phyloP scores from a whole-genome alignment of 192 early-diverging fungal species.

The Entophlyctis helioformis region DNA sequence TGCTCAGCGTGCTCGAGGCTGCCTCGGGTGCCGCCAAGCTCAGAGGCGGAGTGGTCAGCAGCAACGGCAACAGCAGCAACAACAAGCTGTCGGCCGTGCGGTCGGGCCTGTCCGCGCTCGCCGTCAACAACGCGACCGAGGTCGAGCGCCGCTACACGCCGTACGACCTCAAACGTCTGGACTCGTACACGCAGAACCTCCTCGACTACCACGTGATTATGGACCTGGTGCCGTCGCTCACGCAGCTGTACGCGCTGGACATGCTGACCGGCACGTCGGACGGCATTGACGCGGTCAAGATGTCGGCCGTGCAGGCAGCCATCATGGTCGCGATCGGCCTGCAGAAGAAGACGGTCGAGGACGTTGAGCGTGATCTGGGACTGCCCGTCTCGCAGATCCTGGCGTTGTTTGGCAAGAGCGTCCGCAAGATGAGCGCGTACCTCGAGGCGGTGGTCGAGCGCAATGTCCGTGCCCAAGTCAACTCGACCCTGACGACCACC shows the following conservation, averaged over 20 bases:
- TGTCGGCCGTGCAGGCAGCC: slow-evolving; percentile 80
- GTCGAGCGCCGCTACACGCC: slow-evolving; percentile 44
- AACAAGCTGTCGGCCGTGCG: neutral
- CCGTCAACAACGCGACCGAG: slow-evolving; percentile 11
- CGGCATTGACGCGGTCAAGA: slow-evolving; percentile 25
- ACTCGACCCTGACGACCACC: slow-evolving; percentile 4
- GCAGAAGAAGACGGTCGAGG: slow-evolving; percentile 85
- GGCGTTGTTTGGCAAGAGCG: slow-evolving; percentile 89
- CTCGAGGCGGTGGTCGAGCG: slow-evolving; percentile 47
- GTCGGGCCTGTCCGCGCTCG: neutral
- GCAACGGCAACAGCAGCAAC: neutral
- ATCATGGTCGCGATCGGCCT: slow-evolving; percentile 80
- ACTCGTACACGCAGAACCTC: slow-evolving; percentile 91
- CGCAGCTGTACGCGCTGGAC: slow-evolving; percentile 63
- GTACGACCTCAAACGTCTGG: slow-evolving; percentile 90
- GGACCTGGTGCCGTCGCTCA: slow-evolving; percentile 77
- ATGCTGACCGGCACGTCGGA: neutral
- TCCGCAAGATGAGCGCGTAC: slow-evolving; percentile 68
- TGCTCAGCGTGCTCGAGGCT: slow-evolving; percentile 74
- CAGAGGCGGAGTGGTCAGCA: too few relatives aligned
- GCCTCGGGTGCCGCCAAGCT: slow-evolving; percentile 26
- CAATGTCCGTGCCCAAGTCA: slow-evolving; percentile 32
- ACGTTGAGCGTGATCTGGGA: slow-evolving; percentile 75
- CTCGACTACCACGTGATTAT: slow-evolving; percentile 96
- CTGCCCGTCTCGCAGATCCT: slow-evolving; percentile 75